Base-by-base conservation (phyloP, 352 stramenopile species). In the Globisporangium echinulatum region DNA sequence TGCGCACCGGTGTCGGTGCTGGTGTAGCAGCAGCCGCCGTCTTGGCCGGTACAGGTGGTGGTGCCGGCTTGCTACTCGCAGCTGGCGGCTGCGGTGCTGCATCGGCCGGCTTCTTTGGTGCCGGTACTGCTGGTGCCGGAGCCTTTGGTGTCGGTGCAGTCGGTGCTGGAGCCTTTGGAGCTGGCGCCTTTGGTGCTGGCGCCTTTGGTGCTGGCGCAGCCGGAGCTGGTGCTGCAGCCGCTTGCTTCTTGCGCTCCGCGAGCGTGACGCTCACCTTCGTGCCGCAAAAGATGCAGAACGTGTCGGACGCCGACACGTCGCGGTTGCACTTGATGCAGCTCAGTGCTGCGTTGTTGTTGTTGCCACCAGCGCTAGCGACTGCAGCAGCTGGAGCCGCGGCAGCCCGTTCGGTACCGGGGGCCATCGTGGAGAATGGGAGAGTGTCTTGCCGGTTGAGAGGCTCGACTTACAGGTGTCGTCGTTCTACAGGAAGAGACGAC, bases 231-330 rank as follows among this genome's bases (percentile, higher is more conserved):
- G 66, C 49, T 8, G 64, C 19, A 4, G 67, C 47, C 17, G 70
- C 52, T 11, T 63, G 44, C 46, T 71, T 66, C 59, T 83, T 79
- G 44, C 79, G 75, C 67, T 87, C 74, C 6, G 75, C 73, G 36
- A 87, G 56, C 64, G 79, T 82, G 53, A 84, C 64, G 55, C 74
- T 85, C 61, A 92, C 82, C 55, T 92, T 92, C 56, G 82, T 94
- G 62, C 85, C 85, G 59, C 85, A 94, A 70, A 88, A 94, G 69
- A 94, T 94, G 68, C 85, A 94, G 69, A 94, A 92, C 48, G 82
- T 71, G 72, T 94, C 85, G 36, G 77, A 56, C 56, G 85, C 70
- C 49, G 82, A 75, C 62, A 94, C 81, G 49, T 88, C 77, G 55
- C 79, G 78, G 56, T 74, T 72, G 59, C 85, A 94, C 59, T 91